These are phyloP conservation scores for Chrysoporthe cubensis DNA, from an alignment of 2,329 filamentous ascomycete genomes.

Conservation along the genomic window DNA sequence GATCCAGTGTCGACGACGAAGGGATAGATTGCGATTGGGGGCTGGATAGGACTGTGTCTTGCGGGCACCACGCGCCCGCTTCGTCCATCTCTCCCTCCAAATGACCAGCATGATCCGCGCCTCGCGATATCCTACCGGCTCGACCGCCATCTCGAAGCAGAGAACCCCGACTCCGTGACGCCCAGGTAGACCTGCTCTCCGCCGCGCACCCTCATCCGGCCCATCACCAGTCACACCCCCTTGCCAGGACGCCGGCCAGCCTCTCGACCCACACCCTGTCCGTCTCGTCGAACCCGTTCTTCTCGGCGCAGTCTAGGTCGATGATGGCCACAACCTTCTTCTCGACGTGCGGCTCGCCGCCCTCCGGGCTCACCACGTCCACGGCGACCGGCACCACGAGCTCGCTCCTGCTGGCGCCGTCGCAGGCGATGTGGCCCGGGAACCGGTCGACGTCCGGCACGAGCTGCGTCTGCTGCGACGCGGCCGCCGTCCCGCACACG, in stretches of 20 bases:
- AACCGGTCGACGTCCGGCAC: conserved; percentile 73
- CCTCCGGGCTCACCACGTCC: conserved; percentile 35
- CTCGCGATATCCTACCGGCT: no score
- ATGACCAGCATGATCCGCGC: no score
- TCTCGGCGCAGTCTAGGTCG: conserved; percentile 74
- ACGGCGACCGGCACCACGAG: conserved; percentile 76
- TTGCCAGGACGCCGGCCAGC: conserved; percentile 62
- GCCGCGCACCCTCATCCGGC: not conserved
- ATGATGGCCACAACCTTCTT: conserved; percentile 58
- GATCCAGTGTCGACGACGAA: no score
- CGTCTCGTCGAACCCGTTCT: conserved; percentile 69
- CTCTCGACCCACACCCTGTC: conserved; percentile 70
- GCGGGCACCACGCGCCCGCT: no score
- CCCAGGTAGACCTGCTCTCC: no score
- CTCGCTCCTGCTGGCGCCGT: conserved; percentile 75
- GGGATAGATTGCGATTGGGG: no score
- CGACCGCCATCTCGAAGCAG: no score
- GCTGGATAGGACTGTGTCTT: no score
- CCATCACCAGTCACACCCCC: conserved; percentile 67
- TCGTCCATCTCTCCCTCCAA: no score
- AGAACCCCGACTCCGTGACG: no score
- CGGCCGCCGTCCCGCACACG: conserved; percentile 75
- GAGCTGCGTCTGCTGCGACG: conserved; percentile 64
- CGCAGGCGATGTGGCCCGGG: conserved; percentile 82
- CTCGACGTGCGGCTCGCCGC: conserved; percentile 31